phyloP scores from a whole-genome alignment of 1,139 yeast genomes.

The Pichia sp. region DNA sequence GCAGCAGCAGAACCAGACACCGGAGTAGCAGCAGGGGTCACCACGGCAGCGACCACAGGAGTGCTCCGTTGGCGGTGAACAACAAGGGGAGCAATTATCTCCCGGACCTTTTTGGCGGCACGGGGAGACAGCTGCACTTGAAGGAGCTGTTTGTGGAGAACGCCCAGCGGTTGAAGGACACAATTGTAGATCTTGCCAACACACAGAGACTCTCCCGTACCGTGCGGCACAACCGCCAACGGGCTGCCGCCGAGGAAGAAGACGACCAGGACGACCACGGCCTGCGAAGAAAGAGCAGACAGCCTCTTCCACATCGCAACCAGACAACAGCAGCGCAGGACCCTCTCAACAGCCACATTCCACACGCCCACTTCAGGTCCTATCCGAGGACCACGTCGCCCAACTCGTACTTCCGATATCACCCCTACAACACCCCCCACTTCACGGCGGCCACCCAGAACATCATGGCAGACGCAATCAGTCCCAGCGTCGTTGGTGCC shows the following conservation, averaged over 20 bases:
- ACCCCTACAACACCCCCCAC: neutral
- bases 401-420: neutral
- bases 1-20: neutral
- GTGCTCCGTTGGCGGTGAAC: neutral
- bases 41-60: neutral
- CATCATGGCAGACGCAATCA: constrained; percentile 4
- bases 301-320: neutral
- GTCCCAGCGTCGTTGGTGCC: constrained; percentile 2
- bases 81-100: neutral
- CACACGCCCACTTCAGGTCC: constrained; percentile 1
- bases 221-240: neutral
- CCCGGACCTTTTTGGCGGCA: neutral
- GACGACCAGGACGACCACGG: no score
- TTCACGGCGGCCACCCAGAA: constrained; percentile 1
- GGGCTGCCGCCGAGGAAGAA: no score
- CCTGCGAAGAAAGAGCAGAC: neutral
- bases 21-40: neutral
- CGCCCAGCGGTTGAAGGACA: neutral
- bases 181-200: neutral
- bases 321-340: neutral
- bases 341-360: neutral
- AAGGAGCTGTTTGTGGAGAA: constrained; percentile 1
- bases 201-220: neutral
- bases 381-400: constrained; percentile 6
- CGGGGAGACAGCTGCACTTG: neutral